Evolutionary conservation across 257 asterid species (phyloP).

Genomic region (Capsicum pubescens): DNA sequence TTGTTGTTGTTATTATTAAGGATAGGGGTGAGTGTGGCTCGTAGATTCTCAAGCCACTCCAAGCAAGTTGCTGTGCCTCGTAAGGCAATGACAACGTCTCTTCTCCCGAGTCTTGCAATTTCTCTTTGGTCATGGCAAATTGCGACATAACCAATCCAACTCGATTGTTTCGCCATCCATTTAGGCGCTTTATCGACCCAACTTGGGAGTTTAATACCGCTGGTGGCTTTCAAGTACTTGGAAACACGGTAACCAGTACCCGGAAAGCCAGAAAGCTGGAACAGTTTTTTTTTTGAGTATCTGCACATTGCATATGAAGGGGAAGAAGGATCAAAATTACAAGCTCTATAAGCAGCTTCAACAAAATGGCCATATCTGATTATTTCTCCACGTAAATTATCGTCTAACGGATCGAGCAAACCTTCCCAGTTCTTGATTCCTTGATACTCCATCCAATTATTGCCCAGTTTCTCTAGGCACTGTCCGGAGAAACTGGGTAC

Average conservation of each 20-base stretch:
- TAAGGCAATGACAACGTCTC: constrained; percentile 84
- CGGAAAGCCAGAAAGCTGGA: constrained; percentile 44
- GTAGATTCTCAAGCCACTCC: constrained; percentile 87
- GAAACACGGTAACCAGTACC: constrained; percentile 71
- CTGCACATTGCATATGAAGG: constrained; percentile 57
- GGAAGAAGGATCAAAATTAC: constrained; percentile 63
- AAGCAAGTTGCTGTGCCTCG: constrained; percentile 86
- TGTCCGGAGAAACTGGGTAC: constrained; percentile 31
- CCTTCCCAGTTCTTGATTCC: constrained; percentile 81
- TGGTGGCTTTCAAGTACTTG: constrained; percentile 60
- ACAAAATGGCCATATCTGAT: constrained; percentile 74
- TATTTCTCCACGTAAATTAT: constrained; percentile 67
- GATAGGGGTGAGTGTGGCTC: constrained; percentile 72
- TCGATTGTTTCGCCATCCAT: constrained; percentile 62
- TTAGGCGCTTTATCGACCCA: constrained; percentile 64
- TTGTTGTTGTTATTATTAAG: not conserved
- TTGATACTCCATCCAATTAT: constrained; percentile 79
- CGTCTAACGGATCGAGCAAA: constrained; percentile 78
- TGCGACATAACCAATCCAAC: constrained; percentile 91
- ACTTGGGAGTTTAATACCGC: constrained; percentile 62
- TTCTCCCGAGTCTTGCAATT: constrained; percentile 75
- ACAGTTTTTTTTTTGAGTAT: constrained; percentile 50
- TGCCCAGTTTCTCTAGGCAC: not conserved
- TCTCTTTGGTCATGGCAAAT: constrained; percentile 65
- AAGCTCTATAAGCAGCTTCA: constrained; percentile 73